Evolutionary conservation across 2,329 filamentous ascomycete species (phyloP).

Genomic region (Fusarium nurragi): DNA sequence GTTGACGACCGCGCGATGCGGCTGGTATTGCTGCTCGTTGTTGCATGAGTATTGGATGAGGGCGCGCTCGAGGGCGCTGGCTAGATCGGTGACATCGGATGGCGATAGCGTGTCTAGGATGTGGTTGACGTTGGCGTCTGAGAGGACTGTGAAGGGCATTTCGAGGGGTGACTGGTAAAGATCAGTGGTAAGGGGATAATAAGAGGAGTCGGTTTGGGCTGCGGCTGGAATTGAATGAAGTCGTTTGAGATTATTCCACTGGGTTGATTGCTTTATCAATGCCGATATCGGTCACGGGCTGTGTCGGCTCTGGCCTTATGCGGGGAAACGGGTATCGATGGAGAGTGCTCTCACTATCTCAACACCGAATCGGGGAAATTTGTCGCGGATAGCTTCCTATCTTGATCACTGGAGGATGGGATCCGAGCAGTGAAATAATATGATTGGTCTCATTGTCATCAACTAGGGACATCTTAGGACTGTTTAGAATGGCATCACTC

Average conservation of each 20-base stretch:
- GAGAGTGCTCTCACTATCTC: too few species aligned
- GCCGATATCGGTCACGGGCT: slow-evolving; percentile 4
- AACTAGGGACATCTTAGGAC: too few species aligned
- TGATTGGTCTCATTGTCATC: too few species aligned
- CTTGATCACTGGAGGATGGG: background rate
- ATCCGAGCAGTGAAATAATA: background rate
- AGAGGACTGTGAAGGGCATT: slow-evolving; percentile 42
- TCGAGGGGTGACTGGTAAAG: background rate
- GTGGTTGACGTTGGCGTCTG: slow-evolving; percentile 36
- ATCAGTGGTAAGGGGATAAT: too few species aligned
- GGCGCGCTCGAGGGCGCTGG: slow-evolving; percentile 29
- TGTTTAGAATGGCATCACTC: too few species aligned
- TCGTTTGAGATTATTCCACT: background rate
- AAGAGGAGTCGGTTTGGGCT: too few species aligned
- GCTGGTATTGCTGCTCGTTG: slow-evolving; percentile 69
- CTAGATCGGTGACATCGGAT: slow-evolving; percentile 28
- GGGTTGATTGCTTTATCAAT: background rate
- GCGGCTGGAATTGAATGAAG: too few species aligned
- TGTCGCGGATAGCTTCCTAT: background rate
- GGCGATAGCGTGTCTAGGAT: slow-evolving; percentile 32
- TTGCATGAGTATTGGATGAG: slow-evolving; percentile 65
- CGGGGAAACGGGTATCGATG: background rate
- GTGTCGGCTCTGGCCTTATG: background rate
- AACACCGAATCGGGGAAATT: background rate
- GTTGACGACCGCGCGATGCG: slow-evolving; percentile 67